Percentiles rank a stretch among this genome's conserved stretches.
Conservation (phyloP, 2,329 filamentous ascomycete genomes). For the Colletotrichum tabaci region DNA sequence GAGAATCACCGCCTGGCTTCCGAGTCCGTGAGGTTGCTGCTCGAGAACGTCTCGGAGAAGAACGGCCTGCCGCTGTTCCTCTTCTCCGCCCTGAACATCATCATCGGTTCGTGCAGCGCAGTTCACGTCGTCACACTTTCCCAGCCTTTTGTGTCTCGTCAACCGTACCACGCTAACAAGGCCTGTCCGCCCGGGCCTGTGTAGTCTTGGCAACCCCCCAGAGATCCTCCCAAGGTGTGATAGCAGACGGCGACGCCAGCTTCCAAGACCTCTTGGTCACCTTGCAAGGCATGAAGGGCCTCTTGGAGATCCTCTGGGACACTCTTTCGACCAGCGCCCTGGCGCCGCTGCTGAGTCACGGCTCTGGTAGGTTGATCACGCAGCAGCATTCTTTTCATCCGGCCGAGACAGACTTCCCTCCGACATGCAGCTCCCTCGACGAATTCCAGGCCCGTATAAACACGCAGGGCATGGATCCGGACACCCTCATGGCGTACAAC, state of each 20-base stretch:
- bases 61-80: constrained; percentile 7
- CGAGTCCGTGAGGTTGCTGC: constrained; percentile 3
- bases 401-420: neutral
- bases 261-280: constrained; percentile 9
- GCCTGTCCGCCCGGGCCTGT: neutral
- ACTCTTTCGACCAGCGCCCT: neutral
- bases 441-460: constrained; percentile 4
- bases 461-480: neutral
- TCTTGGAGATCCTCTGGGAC: neutral
- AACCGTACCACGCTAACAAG: no score
- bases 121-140: no score
- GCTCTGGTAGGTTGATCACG: neutral
- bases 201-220: constrained; percentile 9
- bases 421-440: neutral
- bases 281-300: constrained; percentile 16
- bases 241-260: constrained; percentile 9
- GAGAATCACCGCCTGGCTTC: constrained; percentile 21
- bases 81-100: constrained; percentile 17
- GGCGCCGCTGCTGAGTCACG: constrained; percentile 16
- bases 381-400: neutral
- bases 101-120: constrained; percentile 10
- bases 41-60: constrained; percentile 4
- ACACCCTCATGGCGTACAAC: neutral
- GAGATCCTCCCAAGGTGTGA: neutral
- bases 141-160: no score